These are phyloP conservation scores for Giardia duodenalis DNA, from an alignment of 208 protist genomes.

Conservation along the genomic window DNA sequence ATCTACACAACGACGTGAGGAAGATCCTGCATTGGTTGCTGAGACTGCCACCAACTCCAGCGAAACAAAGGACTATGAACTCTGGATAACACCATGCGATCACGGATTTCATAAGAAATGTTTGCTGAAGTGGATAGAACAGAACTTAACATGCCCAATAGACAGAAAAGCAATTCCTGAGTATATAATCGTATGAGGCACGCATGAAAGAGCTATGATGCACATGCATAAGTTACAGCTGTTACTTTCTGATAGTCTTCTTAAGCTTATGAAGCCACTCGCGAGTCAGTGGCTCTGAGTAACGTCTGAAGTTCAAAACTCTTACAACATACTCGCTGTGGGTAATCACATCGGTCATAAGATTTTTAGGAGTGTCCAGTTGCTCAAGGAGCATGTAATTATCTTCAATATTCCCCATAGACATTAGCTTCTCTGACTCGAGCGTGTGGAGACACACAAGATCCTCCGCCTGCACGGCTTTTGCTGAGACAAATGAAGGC, in stretches of 20 bases:
- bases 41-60: background rate
- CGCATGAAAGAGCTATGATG: no score
- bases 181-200: no score
- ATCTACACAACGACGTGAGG: background rate
- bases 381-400: background rate
- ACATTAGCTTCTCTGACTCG: background rate
- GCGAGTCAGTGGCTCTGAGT: background rate
- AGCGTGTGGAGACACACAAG: background rate
- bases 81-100: background rate
- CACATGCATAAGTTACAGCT: no score
- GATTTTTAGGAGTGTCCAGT: background rate
- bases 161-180: background rate
- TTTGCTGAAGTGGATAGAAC: background rate
- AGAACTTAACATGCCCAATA: background rate
- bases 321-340: background rate
- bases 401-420: background rate
- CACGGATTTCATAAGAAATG: background rate
- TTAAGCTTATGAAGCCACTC: background rate
- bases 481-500: background rate
- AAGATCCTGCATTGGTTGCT: background rate
- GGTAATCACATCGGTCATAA: background rate
- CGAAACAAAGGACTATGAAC: no score
- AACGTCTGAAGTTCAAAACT: background rate
- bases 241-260: background rate
- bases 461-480: background rate